A percentile compares a stretch with the other conserved stretches of the same genome.
Evolutionary conservation across 805 yeast genomes (phyloP).

Genomic region (Candida lessepsii): DNA sequence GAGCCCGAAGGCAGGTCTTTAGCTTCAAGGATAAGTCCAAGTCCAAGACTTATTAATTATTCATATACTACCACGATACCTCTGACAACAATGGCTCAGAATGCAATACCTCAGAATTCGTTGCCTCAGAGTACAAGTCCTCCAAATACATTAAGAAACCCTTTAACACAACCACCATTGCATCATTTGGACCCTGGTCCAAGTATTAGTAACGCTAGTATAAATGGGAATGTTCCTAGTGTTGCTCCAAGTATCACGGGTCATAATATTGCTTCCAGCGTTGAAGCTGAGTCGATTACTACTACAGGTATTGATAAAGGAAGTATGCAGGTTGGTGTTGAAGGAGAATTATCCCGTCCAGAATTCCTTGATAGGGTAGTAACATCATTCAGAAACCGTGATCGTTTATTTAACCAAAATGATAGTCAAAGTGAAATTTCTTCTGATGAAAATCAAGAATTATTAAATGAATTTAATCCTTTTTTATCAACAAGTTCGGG

Average conservation of each 20-base stretch:
- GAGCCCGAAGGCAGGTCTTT: not conserved
- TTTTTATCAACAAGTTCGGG: constrained; percentile 9
- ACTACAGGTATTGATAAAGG: constrained; percentile 14
- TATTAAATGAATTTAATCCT: constrained; percentile 21
- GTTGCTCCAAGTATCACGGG: not conserved
- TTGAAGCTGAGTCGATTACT: constrained; percentile 16
- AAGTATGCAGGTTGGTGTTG: constrained; percentile 15
- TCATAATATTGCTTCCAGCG: constrained; percentile 15
- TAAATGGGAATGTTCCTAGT: constrained; percentile 6
- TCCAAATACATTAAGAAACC: not conserved
- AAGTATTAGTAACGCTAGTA: constrained; percentile 2
- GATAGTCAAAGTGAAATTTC: constrained; percentile 13
- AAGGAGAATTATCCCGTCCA: constrained; percentile 17
- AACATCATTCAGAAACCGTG: constrained; percentile 4
- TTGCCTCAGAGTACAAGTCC: not conserved
- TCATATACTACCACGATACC: constrained; percentile 1
- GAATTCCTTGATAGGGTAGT: constrained; percentile 11
- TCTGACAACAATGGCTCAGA: not conserved
- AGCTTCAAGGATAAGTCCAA: constrained; percentile 6
- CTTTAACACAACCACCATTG: not conserved
- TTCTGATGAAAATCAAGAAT: constrained; percentile 20
- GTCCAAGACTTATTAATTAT: constrained; percentile 6
- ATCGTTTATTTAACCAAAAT: constrained; percentile 3
- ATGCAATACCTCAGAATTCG: too few species aligned
- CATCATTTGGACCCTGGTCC: constrained; percentile 1